These are phyloP conservation scores for Leptodontidium sp. DNA, from an alignment of 2,329 filamentous ascomycete genomes.

Conservation along the genomic window DNA sequence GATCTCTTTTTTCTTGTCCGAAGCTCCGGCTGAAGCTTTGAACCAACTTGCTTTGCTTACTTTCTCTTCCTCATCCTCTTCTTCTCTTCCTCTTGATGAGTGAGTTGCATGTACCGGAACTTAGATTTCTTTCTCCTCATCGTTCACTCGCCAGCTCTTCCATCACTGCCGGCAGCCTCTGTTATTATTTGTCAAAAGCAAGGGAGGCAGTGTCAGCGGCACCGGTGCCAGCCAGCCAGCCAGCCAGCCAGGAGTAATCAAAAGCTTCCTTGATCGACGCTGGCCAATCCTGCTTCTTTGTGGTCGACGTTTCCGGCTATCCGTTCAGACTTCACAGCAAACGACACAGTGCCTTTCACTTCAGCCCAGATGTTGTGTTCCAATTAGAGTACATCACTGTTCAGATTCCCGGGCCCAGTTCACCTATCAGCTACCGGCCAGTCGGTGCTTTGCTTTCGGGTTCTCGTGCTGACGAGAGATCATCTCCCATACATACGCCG, in stretches of 20 bases:
- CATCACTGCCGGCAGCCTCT: slow-evolving; percentile 7
- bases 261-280: slow-evolving; percentile 11
- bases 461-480: slow-evolving; percentile 32
- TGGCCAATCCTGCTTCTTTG: slow-evolving; percentile 12
- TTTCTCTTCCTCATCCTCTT: background rate
- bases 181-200: slow-evolving; percentile 9
- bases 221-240: slow-evolving; percentile 11
- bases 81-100: background rate
- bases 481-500: slow-evolving; percentile 21
- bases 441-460: slow-evolving; percentile 6
- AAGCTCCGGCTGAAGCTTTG: slow-evolving; percentile 7
- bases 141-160: background rate
- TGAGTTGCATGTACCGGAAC: background rate
- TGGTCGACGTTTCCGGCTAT: slow-evolving; percentile 14
- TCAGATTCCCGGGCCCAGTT: background rate
- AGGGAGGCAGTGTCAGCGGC: background rate
- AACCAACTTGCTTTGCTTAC: slow-evolving; percentile 10
- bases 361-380: background rate
- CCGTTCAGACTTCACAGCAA: background rate
- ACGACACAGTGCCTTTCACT: slow-evolving; percentile 1
- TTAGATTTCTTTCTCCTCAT: slow-evolving; percentile 5
- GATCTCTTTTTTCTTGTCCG: slow-evolving; percentile 14
- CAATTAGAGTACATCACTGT: background rate
- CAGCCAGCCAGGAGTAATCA: background rate
- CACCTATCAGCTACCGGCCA: slow-evolving; percentile 9